These are phyloP conservation scores for Debaryomyces coudertii DNA, from an alignment of 1,139 yeast genomes.

Conservation along the genomic window DNA sequence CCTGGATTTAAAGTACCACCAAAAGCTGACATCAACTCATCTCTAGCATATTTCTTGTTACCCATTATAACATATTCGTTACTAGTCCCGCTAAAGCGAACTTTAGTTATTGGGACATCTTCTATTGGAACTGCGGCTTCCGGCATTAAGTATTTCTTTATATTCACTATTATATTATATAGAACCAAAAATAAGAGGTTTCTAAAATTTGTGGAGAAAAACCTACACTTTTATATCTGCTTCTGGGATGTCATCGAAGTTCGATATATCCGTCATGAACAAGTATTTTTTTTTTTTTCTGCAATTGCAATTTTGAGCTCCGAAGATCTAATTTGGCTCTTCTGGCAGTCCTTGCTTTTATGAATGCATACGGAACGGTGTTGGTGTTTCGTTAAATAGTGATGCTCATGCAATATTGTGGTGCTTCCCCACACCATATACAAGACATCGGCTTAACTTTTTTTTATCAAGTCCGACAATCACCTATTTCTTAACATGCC, in stretches of 20 bases:
- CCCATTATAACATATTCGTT: constrained; percentile 34
- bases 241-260: background rate
- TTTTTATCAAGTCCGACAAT: background rate
- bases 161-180: background rate
- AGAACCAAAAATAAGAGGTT: background rate
- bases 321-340: background rate
- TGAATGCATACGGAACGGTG: background rate
- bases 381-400: background rate
- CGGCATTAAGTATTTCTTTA: background rate
- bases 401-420: background rate
- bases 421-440: constrained; percentile 5
- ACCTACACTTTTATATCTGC: background rate
- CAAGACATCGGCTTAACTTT: constrained; percentile 2
- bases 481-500: background rate
- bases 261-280: background rate
- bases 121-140: background rate
- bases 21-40: constrained; percentile 42
- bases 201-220: background rate
- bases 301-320: background rate
- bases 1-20: constrained; percentile 46
- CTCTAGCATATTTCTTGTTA: constrained; percentile 30
- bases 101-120: constrained; percentile 20
- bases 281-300: background rate
- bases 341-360: background rate
- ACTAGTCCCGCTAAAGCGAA: constrained; percentile 24